Evolutionary conservation across 2,329 filamentous ascomycete genomes (phyloP), one percentile per base, ranked within the genome.

Genomic region (Didymosphaeria variabile): DNA sequence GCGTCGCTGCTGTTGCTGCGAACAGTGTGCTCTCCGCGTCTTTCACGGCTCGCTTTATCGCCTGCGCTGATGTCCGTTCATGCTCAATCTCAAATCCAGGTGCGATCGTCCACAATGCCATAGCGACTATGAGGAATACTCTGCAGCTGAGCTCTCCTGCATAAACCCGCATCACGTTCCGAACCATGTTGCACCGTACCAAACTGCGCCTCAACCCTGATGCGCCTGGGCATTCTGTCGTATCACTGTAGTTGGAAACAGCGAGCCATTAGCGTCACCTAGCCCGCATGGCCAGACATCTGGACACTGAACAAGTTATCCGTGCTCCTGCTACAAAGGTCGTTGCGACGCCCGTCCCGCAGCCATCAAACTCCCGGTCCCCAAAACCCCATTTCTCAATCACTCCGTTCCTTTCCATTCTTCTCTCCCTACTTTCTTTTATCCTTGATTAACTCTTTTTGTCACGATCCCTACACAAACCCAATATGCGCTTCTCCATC

Each of bases 291-390:
- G n/a, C 49, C 32, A 38, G 49, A 51, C 29, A 9, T 17, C 13
- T 5, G 9, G 13, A 13, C 34, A 13, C 6, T 36, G 34, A 8
- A 45, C 40, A 44, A 8, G 7, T 1, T 47, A 15, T 13, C 45
- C 15, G 13, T 23, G 13, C 12, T 10, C 34, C 51, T 53, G 51
- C 23, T 53, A 53, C 51, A 53, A 53, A 53, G 42, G 38, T 44
- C 51, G 36, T 42, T 53, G 51, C 36, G 31, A 7, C 31, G 36
- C 31, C 36, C 51, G 9, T 23, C 9, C 23, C 17, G 3, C 31
- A 49, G 10, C 13, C 26, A 49, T 15, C 17, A n/a, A 17, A 17
- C 15, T 32, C 21, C 15, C 9, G 19, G 19, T 52, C 10, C 8
- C 13, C 36, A 15, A 17, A n/a, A 17, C 13, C 36, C 38, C 51